These are phyloP conservation scores for Chrysochromulina parva DNA, from an alignment of 78 protist species.

Conservation along the genomic window DNA sequence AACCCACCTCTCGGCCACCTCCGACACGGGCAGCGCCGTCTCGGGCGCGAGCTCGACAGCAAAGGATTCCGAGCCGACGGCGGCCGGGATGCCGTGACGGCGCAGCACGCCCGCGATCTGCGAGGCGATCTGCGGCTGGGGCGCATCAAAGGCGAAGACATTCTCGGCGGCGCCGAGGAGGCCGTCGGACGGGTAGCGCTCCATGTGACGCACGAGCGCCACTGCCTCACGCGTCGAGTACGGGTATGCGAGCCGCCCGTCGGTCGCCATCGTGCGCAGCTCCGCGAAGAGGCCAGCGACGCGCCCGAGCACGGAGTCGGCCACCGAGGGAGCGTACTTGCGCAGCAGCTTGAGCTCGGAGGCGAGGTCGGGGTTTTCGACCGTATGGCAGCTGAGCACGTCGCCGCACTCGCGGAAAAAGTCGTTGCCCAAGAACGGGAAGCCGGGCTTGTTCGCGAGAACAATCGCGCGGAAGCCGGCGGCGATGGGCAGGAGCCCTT, in stretches of 20 bases:
- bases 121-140: conserved; percentile 24
- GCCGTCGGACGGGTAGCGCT: not conserved
- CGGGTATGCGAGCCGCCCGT: conserved; percentile 24
- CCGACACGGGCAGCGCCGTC: not conserved
- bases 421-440: conserved; percentile 81
- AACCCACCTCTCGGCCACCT: not conserved
- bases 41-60: not conserved
- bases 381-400: conserved; percentile 16
- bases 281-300: conserved; percentile 3
- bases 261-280: not conserved
- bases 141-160: conserved; percentile 70
- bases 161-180: conserved; percentile 40
- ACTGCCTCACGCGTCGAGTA: conserved; percentile 21
- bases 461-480: conserved; percentile 72
- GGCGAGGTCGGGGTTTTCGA: conserved; percentile 52
- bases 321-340: conserved; percentile 51
- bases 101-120: not conserved
- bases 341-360: conserved; percentile 37
- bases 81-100: not conserved
- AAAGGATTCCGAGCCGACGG: not conserved
- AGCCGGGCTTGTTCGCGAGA: conserved; percentile 83
- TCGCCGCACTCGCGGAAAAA: conserved; percentile 72
- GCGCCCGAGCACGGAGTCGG: not conserved
- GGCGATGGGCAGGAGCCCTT: conserved; percentile 28
- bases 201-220: not conserved